Evolutionary conservation across 2,329 filamentous ascomycete genomes (phyloP), one percentile per base, ranked within the genome.

Genomic region (Zopfia rhizophila): DNA sequence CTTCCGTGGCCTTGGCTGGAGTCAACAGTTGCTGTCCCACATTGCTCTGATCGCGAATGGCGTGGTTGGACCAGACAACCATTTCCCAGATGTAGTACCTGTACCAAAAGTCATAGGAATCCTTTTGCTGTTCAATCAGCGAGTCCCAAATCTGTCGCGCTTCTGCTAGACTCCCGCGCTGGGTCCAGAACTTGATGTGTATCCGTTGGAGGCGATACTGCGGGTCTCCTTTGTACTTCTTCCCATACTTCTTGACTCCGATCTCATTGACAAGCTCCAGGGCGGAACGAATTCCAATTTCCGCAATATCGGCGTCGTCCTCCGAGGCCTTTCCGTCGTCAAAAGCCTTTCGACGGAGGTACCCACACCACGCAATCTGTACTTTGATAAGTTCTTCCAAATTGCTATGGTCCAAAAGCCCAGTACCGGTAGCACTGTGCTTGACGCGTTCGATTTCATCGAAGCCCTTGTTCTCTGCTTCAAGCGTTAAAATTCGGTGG

Each of bases 31-130:
- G 56, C 6, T 77, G 77, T 36, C 79, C 78, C 62, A 77, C 75
- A 12, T 79, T 78, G 21, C 73, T 71, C 28, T 69, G 69, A 38
- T 80, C 81, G 7, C 75, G 74, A 36, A 82, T 76, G 2, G 79
- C 77, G 47, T 84, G 79, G 51, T 79, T 82, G 46, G 79, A 77
- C 81, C 83, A 86, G n/a, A 80, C 75, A 46, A 88, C 80, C 80
- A 97, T 87, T 73, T 97, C 94, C 88, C 91, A 97, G 40, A 87
- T 80, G 72, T 97, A 97, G 72, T 91, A 97, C 30, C 87, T 85
- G 43, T 92, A 81, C 94, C 94, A 99, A 69, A 97, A 97, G 60
- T 96, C 91, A 65, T 92, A 91, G 58, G 86, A 92, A 58, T 91
- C 84, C 21, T 86, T 85, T 44, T 91, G 84, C 13, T 81, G 78